Conservation (phyloP, 2,329 filamentous ascomycete genomes). For the Trichoderma arundinaceum region DNA sequence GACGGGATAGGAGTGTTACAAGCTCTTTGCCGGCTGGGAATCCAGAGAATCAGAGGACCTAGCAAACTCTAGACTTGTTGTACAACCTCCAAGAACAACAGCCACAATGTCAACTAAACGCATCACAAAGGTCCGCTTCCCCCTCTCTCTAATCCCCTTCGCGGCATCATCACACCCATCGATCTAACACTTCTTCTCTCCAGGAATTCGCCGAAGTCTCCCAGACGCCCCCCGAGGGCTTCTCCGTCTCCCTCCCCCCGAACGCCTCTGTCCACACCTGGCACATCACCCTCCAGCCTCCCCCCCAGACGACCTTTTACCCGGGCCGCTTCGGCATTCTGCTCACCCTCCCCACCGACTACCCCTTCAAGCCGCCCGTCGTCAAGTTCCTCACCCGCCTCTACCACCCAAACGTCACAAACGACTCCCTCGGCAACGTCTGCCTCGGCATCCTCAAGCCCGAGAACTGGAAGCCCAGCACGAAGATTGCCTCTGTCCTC, state of each 20-base stretch:
- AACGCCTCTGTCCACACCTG: constrained; percentile 59
- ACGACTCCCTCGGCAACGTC: constrained; percentile 83
- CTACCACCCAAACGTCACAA: constrained; percentile 94
- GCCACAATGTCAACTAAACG: constrained; percentile 51
- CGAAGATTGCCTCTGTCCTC: constrained; percentile 75
- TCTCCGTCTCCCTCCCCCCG: constrained; percentile 53
- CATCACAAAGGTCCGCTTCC: constrained; percentile 50
- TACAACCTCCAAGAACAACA: neutral
- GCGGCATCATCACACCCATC: neutral
- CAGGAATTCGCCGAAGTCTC: constrained; percentile 62
- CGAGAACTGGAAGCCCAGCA: constrained; percentile 91
- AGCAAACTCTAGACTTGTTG: no score
- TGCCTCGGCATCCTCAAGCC: constrained; percentile 82
- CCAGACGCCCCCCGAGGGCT: constrained; percentile 53
- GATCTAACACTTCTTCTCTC: neutral
- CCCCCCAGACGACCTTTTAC: constrained; percentile 54
- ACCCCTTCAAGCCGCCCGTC: constrained; percentile 87
- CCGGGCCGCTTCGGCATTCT: constrained; percentile 76
- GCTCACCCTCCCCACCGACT: constrained; percentile 75
- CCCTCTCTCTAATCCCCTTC: neutral
- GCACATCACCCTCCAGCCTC: constrained; percentile 56
- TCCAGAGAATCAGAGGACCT: no score
- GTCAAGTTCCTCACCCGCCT: constrained; percentile 86
- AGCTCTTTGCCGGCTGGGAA: no score
- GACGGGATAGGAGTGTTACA: no score